Evolutionary conservation across 179 eudicot species (phyloP), one percentile per base, ranked within the genome.

Genomic region (Beta lomatogona): DNA sequence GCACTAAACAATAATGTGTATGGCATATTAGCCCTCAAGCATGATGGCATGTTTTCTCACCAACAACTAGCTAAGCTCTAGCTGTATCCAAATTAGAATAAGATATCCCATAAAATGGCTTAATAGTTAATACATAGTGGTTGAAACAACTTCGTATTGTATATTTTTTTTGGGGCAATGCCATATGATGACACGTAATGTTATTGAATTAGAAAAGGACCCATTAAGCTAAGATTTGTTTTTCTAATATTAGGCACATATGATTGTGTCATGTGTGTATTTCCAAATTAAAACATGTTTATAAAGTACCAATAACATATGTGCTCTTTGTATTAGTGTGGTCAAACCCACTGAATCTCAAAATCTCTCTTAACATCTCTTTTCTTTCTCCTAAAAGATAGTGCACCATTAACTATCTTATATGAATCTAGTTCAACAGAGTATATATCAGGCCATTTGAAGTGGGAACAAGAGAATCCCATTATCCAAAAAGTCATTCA

Each of bases 21-120:
- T 50, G 71, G 63, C 71, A 71, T 64, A 31, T 63, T 57, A 71
- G 67, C 70, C 50, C 4, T 71, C 57, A 59, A 58, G 48, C 22
- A 71, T 78, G 31, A 78, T 54, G 65, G 28, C 48, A 71, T 44
- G 76, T 70, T 71, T 44, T 55, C 65, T 79, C 55, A 44, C 22
- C 58, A 79, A 67, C 73, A 69, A 69, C 73, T 16, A 58, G 10
- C 3, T 48, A 45, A 50, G 21, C 16, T 77, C 60, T 77, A 77
- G 80, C 80, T 77, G 68, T 79, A 70, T 55, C 55, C 81, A 71
- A 13, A 21, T 66, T 70, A 19, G 12, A 21, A 12, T n/a, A 52
- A 66, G 7, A 50, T 67, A 67, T 67, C 18, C 57, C 57, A 9
- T 13, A 78, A 44, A 4, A 63, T 36, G 48, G 22, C 22, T 19